Base-by-base conservation (phyloP, 495 filamentous ascomycete genomes). In the Penicillium atrosanguineum region DNA sequence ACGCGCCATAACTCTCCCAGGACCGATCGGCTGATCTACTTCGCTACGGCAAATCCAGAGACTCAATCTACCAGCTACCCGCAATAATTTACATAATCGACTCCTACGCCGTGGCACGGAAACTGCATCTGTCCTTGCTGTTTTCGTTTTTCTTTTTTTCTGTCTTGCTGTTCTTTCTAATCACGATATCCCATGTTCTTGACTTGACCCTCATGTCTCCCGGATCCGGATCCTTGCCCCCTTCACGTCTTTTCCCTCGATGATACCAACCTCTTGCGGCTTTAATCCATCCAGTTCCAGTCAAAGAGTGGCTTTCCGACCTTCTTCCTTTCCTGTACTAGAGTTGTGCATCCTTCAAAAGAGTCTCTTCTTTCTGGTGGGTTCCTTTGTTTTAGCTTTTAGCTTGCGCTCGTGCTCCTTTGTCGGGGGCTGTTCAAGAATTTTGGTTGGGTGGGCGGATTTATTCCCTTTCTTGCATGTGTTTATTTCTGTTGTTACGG, bases 261-360 rank as follows among this genome's bases (percentile, higher is more conserved):
- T 75, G 72, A 75, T 75, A 75, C 72, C 72, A 75, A 53, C 53
- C 55, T 68, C 59, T 65, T 62, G 61, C 60, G 66, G 62, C 67
- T 62, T 66, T 63, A 65, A 61, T 67, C 59, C 56, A 49, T 57
- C 53, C 65, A 63, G 65, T 65, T 57, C 53, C 65, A 65, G 65
- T 65, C 59, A 57, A 69, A 71, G 68, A 69, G 59, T 66, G 63
- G 63, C 62, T 63, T 70, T 66, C 57, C 59, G 60, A 64, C 63
- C 49, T 56, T 50, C 2, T 20, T 50, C 23, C 28, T 43, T 50
- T 66, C 55, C 65, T 68, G 67, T 69, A 60, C 62, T 74, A 71
- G 69, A 72, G 59, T 40, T 44, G 34, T 61, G 65, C 57, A 55
- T 61, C 42, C 36, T 29, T 48, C 18, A 44, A 52, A 25, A 28